phyloP scores from a whole-genome alignment of 768 basidiomycete genomes.

The Trametes meyenii region DNA sequence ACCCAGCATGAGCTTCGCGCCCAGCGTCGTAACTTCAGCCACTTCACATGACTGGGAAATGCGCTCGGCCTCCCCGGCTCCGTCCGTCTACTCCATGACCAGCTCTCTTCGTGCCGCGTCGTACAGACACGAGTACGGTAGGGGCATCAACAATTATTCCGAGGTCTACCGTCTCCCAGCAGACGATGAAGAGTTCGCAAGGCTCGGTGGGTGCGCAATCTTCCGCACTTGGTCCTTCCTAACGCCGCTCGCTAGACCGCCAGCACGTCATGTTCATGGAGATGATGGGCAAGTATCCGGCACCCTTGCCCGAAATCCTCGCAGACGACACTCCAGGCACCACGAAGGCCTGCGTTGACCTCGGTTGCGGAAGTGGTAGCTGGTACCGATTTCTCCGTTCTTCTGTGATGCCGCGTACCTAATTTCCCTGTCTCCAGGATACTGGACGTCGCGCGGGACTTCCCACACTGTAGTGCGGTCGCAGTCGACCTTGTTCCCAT shows the following conservation, averaged over 20 bases:
- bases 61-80: slow-evolving; percentile 66
- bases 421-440: slow-evolving; percentile 52
- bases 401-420: background rate
- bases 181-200: slow-evolving; percentile 73
- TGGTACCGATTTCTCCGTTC: slow-evolving; percentile 50
- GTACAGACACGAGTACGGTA: slow-evolving; percentile 67
- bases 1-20: slow-evolving; percentile 39
- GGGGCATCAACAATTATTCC: slow-evolving; percentile 75
- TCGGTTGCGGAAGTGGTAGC: slow-evolving; percentile 79
- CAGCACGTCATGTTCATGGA: slow-evolving; percentile 69
- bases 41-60: slow-evolving; percentile 64
- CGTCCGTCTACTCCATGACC: slow-evolving; percentile 71
- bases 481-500: slow-evolving; percentile 83
- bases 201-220: slow-evolving; percentile 53
- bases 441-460: slow-evolving; percentile 71
- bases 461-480: slow-evolving; percentile 66
- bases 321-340: slow-evolving; percentile 58
- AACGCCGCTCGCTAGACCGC: slow-evolving; percentile 47
- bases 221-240: background rate
- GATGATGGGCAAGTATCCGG: slow-evolving; percentile 69
- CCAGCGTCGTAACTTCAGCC: slow-evolving; percentile 47
- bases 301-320: slow-evolving; percentile 59
- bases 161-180: slow-evolving; percentile 80
- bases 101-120: slow-evolving; percentile 61
- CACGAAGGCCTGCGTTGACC: slow-evolving; percentile 66